These are phyloP conservation scores for Phaeosphaeriaceae sp. DNA, from an alignment of 2,329 filamentous ascomycete genomes.

Conservation along the genomic window DNA sequence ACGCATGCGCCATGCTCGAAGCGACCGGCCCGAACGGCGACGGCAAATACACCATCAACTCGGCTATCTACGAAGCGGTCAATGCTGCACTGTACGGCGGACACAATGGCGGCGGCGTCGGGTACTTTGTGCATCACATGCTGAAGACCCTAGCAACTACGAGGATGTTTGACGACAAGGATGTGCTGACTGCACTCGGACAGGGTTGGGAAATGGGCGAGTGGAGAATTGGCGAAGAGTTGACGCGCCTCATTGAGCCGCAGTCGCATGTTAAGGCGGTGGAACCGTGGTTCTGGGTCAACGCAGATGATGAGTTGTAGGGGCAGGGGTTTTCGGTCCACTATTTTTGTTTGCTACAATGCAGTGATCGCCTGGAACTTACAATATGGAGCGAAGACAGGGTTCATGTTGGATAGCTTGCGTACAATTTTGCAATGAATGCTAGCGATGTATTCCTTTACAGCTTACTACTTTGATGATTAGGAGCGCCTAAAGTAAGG, in stretches of 20 bases:
- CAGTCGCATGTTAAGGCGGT: not conserved
- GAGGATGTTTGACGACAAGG: not conserved
- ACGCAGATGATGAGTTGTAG: not conserved
- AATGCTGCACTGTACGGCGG: constrained; percentile 4
- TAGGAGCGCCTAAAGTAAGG: not conserved
- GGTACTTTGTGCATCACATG: not conserved
- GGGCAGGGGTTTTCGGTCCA: not conserved
- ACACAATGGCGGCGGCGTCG: constrained; percentile 1
- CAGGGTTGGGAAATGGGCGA: not conserved
- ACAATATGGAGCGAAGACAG: not conserved
- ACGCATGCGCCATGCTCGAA: constrained; percentile 13
- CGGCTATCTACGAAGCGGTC: constrained; percentile 5
- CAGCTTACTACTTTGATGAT: too few relatives aligned
- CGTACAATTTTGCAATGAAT: not conserved
- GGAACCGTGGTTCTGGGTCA: not conserved
- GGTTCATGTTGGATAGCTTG: not conserved
- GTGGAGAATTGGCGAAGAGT: not conserved
- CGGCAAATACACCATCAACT: constrained; percentile 14
- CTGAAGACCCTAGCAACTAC: not conserved
- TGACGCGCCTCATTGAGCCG: not conserved
- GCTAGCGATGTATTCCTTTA: too few relatives aligned
- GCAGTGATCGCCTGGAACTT: not conserved
- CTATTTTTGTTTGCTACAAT: not conserved
- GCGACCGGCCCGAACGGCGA: constrained; percentile 9
- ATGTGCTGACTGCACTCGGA: not conserved